phyloP scores from a whole-genome alignment of 129 eudicot species.

The Erigeron canadensis region DNA sequence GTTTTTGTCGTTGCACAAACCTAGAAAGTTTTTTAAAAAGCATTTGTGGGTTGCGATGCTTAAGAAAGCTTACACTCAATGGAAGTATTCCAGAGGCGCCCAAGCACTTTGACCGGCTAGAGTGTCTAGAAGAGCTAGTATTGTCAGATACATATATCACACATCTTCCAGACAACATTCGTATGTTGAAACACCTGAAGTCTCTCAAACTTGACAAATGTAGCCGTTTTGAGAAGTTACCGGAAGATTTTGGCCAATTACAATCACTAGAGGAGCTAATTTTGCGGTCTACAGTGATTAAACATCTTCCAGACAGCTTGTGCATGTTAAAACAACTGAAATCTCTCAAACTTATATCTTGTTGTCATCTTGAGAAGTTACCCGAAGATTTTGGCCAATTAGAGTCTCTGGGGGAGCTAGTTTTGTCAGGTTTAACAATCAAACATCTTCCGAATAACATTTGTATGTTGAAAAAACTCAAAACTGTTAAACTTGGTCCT shows the following conservation, averaged over 20 bases:
- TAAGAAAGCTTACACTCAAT: neutral
- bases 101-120: too few species aligned
- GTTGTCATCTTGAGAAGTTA: slow-evolving; percentile 19
- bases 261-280: slow-evolving; percentile 15
- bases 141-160: too few species aligned
- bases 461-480: too few species aligned
- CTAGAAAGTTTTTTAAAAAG: neutral
- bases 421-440: too few species aligned
- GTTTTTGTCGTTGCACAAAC: slow-evolving; percentile 4
- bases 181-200: too few species aligned
- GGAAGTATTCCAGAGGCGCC: slow-evolving; percentile 5
- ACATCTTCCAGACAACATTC: too few species aligned
- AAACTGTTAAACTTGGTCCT: too few species aligned
- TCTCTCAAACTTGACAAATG: too few species aligned
- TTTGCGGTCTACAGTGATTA: neutral
- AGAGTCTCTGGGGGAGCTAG: too few species aligned
- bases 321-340: neutral
- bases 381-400: slow-evolving; percentile 15
- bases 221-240: too few species aligned
- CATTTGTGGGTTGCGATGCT: neutral
- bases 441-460: too few species aligned
- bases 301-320: neutral
- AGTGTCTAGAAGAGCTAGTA: too few species aligned
- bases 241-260: neutral
- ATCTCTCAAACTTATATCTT: slow-evolving; percentile 1